Evolutionary conservation across 1,284 basidiomycete species (phyloP).

Genomic region (Moesziomyces sp.): DNA sequence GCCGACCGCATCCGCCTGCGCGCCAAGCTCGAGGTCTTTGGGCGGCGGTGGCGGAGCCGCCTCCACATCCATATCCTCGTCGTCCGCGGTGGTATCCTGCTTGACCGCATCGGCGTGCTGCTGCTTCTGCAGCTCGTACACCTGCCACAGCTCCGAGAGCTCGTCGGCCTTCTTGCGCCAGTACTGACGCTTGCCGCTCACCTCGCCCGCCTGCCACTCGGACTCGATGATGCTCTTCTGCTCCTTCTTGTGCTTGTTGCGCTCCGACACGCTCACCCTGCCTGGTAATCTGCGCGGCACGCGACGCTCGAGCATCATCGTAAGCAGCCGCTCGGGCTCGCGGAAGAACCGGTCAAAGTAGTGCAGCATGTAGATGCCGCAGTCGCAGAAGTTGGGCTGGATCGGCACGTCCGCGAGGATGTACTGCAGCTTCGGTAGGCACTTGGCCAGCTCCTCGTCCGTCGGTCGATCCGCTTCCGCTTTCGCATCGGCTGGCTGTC

Average conservation of each 20-base stretch:
- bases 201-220: constrained; percentile 41
- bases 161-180: constrained; percentile 25
- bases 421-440: constrained; percentile 23
- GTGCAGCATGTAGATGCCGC: constrained; percentile 72
- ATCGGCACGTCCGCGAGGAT: constrained; percentile 70
- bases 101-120: constrained; percentile 9
- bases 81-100: constrained; percentile 1
- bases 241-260: constrained; percentile 1
- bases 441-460: constrained; percentile 24
- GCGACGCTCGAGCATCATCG: constrained; percentile 7
- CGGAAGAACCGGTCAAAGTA: constrained; percentile 63
- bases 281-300: too few relatives aligned
- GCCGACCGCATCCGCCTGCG: too few relatives aligned
- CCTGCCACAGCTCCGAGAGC: constrained; percentile 28
- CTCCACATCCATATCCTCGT: background rate
- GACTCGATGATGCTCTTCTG: constrained; percentile 4
- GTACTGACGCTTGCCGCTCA: constrained; percentile 28
- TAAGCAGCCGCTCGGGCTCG: constrained; percentile 46
- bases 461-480: background rate
- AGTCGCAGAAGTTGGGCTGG: constrained; percentile 86
- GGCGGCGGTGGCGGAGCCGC: background rate
- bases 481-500: background rate
- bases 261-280: background rate
- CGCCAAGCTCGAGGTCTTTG: background rate
- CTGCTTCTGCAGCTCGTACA: constrained; percentile 9